Percentiles rank a stretch among this genome's conserved stretches.
Conservation (phyloP, 2,329 filamentous ascomycete genomes). For the Fonsecaea monophora region DNA sequence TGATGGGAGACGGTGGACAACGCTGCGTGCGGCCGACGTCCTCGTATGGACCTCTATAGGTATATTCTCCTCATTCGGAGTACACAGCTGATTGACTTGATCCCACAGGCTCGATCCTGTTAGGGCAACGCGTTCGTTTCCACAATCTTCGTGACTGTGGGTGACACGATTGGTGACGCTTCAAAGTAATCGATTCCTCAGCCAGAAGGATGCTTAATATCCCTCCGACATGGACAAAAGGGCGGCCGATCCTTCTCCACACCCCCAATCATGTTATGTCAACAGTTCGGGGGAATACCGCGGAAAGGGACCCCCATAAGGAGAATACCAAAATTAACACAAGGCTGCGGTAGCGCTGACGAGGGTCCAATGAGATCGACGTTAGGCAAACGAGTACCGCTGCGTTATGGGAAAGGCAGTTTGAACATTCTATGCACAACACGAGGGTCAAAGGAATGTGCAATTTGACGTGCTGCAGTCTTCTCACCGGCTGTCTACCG, state of each 20-base stretch:
- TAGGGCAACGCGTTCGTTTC: not conserved
- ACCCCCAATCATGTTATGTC: not conserved
- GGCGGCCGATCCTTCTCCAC: not conserved
- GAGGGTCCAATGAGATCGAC: not conserved
- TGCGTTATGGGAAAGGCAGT: not conserved
- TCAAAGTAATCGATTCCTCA: not conserved
- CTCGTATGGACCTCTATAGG: not conserved
- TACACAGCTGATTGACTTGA: not conserved
- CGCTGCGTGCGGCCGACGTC: not conserved
- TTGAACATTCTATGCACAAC: not conserved
- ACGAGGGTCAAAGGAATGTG: slow-evolving; percentile 11
- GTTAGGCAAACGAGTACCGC: not conserved
- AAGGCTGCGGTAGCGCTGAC: slow-evolving; percentile 16
- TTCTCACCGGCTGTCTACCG: not conserved
- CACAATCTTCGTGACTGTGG: not conserved
- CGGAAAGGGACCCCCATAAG: not conserved
- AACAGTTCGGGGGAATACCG: slow-evolving; percentile 15
- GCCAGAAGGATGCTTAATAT: not conserved
- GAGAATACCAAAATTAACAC: not conserved
- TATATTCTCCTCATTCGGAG: not conserved
- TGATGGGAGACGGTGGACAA: not conserved
- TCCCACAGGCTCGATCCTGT: not conserved
- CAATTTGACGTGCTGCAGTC: slow-evolving; percentile 14
- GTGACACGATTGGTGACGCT: not conserved
- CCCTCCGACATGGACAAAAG: not conserved